Evolutionary conservation across 208 protist genomes (phyloP), one percentile per base, ranked within the genome.

Genomic region (Leishmania braziliensis): DNA sequence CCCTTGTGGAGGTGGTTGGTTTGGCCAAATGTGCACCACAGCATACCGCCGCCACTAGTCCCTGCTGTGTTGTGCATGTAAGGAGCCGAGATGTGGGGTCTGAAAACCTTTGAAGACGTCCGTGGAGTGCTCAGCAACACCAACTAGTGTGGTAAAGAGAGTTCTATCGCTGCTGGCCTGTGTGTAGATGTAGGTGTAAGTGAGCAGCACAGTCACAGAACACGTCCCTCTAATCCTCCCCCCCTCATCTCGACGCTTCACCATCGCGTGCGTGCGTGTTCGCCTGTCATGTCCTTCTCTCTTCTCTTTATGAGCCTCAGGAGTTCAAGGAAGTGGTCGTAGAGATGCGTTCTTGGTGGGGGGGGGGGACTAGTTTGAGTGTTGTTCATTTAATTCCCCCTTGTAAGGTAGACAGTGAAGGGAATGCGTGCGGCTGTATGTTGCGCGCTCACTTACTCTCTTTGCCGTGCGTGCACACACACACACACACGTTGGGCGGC

Each of bases 341-440:
- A 29, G 23, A 53, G 23, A 8, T 75, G 70, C 18, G 14, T 51
- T 12, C 2, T 56, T 39, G 36, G 36, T 39, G 36, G 36, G 20
- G 46, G 43, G 48, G 33, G 33, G 33, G n/a, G n/a, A n/a, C 26
- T 18, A 54, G 70, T 48, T 71, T 14, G 14, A 10, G 29, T 71
- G 36, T 43, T 48, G 39, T 18, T 50, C 36, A 14, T 50, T 58
- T 23, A 1, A 29, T 54, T n/a, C 20, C 33, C 53, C 50, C 56
- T 82, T 2, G 36, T 26, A 23, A n/a, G 60, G 43, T 2, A 80
- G 78, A 74, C 46, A 84, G 58, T 69, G 81, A 51, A 5, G 80
- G 80, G 75, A 71, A 78, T 43, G 86, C 76, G 48, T 75, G 29
- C 9, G 10, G 3, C 46, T 26, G 53, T 71, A 48, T 71, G 66